These are phyloP conservation scores for Xylaria digitata DNA, from an alignment of 2,329 filamentous ascomycete genomes.

Conservation along the genomic window DNA sequence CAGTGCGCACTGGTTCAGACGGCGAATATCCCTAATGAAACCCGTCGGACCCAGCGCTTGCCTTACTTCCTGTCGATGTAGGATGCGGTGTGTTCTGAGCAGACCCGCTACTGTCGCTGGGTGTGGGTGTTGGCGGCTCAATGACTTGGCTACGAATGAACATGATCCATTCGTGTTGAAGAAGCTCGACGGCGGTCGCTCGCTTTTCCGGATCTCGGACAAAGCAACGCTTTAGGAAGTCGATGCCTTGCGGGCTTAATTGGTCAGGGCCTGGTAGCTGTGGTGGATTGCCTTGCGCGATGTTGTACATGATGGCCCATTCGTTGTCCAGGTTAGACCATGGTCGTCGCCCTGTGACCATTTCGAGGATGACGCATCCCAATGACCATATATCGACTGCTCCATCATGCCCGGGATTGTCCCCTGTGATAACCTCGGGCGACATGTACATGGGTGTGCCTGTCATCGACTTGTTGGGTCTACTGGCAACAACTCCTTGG, in stretches of 20 bases:
- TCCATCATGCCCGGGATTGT: conserved; percentile 81
- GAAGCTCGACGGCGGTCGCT: conserved; percentile 84
- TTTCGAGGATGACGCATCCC: conserved; percentile 95
- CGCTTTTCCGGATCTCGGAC: conserved; percentile 82
- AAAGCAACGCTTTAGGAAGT: conserved; percentile 91
- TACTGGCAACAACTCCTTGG: conserved; percentile 68
- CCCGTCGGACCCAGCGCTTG: conserved; percentile 49
- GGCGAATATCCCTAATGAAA: conserved; percentile 50
- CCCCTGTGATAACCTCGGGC: conserved; percentile 95
- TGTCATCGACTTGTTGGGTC: conserved; percentile 90
- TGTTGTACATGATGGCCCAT: conserved; percentile 99
- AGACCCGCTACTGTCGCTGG: conserved; percentile 65
- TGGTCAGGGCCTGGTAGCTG: conserved; percentile 85
- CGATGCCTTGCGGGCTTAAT: conserved; percentile 83
- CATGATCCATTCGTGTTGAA: conserved; percentile 93
- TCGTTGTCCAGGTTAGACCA: conserved; percentile 98
- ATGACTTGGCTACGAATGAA: conserved; percentile 73
- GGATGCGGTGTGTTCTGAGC: conserved; percentile 53
- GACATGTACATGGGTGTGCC: conserved; percentile 99
- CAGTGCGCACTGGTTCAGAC: conserved; percentile 39
- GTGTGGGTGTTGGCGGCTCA: conserved; percentile 71
- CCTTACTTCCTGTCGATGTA: conserved; percentile 46
- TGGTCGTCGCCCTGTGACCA: conserved; percentile 92
- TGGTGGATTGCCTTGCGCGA: conserved; percentile 94
- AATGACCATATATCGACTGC: conserved; percentile 96